A percentile compares a stretch with the other conserved stretches of the same genome.
phyloP scores from a whole-genome alignment of 306 rosid genomes.

The Vicia sativa region DNA sequence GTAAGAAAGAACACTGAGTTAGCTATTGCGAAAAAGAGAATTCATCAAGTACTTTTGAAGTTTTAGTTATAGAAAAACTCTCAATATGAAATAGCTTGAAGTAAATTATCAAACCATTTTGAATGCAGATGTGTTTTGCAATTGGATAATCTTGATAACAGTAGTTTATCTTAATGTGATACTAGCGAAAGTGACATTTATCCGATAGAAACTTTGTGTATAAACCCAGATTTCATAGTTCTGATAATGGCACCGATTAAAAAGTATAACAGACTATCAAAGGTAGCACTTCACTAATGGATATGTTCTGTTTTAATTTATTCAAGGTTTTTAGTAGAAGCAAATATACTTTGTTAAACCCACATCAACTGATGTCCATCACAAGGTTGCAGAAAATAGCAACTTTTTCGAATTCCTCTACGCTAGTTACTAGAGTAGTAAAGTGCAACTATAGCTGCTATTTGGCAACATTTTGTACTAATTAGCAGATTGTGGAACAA shows the following conservation, averaged over 20 bases:
- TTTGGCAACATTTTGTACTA: no score
- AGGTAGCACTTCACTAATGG: neutral
- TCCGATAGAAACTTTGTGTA: neutral
- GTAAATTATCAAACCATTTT: neutral
- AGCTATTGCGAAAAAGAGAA: neutral
- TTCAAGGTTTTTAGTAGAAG: no score
- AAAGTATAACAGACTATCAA: neutral
- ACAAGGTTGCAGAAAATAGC: no score
- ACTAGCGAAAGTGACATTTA: constrained; percentile 1
- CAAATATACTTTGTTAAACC: no score
- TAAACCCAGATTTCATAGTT: constrained; percentile 12
- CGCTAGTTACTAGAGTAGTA: no score
- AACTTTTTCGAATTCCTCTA: no score
- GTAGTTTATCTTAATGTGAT: constrained; percentile 7
- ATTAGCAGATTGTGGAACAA: no score
- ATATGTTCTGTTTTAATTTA: no score
- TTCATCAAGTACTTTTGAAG: neutral
- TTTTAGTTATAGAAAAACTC: neutral
- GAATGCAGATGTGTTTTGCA: neutral
- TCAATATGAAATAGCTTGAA: constrained; percentile 3
- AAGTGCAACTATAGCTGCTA: no score
- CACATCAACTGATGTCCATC: no score
- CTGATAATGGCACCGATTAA: constrained; percentile 16
- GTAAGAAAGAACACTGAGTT: constrained; percentile 3
- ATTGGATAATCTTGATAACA: constrained; percentile 2